These are phyloP conservation scores for Plasmodium malariae DNA, from an alignment of 169 alveolate species.

Conservation along the genomic window DNA sequence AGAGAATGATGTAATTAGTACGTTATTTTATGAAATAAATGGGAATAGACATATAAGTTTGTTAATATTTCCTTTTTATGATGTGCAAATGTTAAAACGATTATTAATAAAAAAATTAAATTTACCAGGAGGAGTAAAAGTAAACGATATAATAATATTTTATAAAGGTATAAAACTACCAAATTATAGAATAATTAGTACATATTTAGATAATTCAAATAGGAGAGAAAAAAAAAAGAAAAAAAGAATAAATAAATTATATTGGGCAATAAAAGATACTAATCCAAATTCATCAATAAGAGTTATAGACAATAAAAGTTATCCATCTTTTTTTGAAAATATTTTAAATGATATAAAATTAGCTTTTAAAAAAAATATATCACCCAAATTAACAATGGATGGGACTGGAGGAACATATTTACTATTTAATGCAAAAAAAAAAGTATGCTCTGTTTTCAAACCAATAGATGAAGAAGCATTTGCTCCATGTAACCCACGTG, in stretches of 20 bases:
- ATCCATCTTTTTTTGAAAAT: constrained; percentile 78
- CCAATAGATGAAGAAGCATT: constrained; percentile 99
- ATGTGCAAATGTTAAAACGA: constrained; percentile 91
- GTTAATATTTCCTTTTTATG: constrained; percentile 91
- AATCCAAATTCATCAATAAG: constrained; percentile 76
- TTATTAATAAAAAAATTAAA: constrained; percentile 89
- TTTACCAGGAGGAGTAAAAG: constrained; percentile 85
- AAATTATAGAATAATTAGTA: constrained; percentile 90
- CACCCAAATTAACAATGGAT: constrained; percentile 97
- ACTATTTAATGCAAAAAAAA: constrained; percentile 91
- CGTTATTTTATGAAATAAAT: constrained; percentile 87
- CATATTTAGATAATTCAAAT: constrained; percentile 83
- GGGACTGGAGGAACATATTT: constrained; percentile 99
- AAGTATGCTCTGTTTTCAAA: constrained; percentile 95
- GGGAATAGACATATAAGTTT: constrained; percentile 88
- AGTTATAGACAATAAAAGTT: constrained; percentile 80
- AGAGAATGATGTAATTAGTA: constrained; percentile 85
- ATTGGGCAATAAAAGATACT: constrained; percentile 79
- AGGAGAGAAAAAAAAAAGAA: constrained; percentile 77
- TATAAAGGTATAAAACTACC: constrained; percentile 93
- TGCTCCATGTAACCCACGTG: constrained; percentile 98
- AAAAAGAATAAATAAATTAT: constrained; percentile 78
- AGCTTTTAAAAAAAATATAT: constrained; percentile 93
- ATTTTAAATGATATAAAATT: constrained; percentile 89
- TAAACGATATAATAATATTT: constrained; percentile 87